A percentile compares a stretch with the other conserved stretches of the same genome.
Evolutionary conservation across 257 asterid species (phyloP).

Genomic region (Ehretia macrophylla): DNA sequence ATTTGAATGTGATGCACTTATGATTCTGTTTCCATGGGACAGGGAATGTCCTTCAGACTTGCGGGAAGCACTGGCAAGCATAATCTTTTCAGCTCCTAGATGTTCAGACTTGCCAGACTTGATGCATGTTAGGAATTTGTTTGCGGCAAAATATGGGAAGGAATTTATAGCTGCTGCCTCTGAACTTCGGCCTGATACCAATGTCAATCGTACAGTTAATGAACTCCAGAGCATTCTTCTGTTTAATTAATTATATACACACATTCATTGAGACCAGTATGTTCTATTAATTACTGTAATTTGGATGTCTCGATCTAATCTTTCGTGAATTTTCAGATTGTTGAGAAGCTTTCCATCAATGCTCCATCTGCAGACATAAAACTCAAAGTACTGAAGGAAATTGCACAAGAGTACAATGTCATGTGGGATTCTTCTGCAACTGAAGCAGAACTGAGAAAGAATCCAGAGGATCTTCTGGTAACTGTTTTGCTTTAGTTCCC

Average conservation of each 20-base stretch:
- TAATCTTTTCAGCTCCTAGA: conserved; percentile 88
- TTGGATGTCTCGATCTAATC: background rate
- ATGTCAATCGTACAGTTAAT: conserved; percentile 92
- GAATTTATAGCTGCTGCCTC: conserved; percentile 90
- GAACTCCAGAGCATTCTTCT: conserved; percentile 9
- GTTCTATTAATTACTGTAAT: background rate
- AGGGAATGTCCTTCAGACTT: conserved; percentile 90
- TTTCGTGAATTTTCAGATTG: conserved; percentile 45
- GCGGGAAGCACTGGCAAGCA: conserved; percentile 91
- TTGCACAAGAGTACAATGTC: conserved; percentile 54
- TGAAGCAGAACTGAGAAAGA: conserved; percentile 66
- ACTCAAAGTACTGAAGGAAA: conserved; percentile 70
- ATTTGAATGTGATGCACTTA: too few species aligned
- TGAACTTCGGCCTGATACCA: conserved; percentile 91
- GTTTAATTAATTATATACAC: background rate
- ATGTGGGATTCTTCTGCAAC: conserved; percentile 76
- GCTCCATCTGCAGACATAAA: conserved; percentile 66
- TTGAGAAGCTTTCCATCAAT: conserved; percentile 77
- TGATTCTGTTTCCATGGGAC: conserved; percentile 2
- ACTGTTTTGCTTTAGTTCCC: conserved; percentile 2
- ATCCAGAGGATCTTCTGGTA: conserved; percentile 96
- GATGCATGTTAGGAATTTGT: conserved; percentile 66
- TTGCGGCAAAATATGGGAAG: conserved; percentile 86
- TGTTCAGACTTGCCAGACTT: conserved; percentile 94
- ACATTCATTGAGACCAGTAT: background rate